Conservation (phyloP, 2,329 filamentous ascomycete genomes). For the Xylaria multiplex region DNA sequence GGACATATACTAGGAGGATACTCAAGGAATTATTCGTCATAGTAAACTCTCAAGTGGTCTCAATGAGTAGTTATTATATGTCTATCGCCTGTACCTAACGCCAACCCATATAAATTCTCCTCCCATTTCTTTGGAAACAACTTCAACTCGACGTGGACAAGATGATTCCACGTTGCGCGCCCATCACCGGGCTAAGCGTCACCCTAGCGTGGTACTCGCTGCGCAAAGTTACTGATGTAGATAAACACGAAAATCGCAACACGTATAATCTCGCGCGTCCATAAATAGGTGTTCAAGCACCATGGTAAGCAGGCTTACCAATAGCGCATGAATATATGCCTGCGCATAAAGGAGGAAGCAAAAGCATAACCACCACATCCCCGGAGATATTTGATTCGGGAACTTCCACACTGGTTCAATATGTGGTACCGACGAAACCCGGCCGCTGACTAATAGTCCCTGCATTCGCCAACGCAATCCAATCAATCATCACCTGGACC, state of each 20-base stretch:
- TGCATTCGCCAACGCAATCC: neutral
- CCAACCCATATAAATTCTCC: neutral
- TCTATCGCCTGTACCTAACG: neutral
- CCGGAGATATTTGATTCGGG: slow-evolving; percentile 23
- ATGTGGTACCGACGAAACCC: slow-evolving; percentile 4
- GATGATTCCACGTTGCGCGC: slow-evolving; percentile 26
- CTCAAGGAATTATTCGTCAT: neutral
- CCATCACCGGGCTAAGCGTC: neutral
- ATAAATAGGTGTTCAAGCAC: neutral
- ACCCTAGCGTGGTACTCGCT: neutral
- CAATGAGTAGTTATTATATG: slow-evolving; percentile 4
- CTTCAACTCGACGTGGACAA: neutral
- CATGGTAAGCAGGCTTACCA: neutral
- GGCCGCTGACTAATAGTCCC: slow-evolving; percentile 19
- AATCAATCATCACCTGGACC: neutral
- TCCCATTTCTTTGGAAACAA: slow-evolving; percentile 17
- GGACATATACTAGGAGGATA: neutral
- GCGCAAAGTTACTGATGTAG: neutral
- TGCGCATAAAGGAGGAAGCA: neutral
- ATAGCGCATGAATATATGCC: slow-evolving; percentile 1
- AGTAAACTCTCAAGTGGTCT: neutral
- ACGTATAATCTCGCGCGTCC: neutral
- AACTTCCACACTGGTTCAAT: slow-evolving; percentile 5
- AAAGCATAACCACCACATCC: neutral
- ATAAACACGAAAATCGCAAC: neutral